Evolutionary conservation across 2,329 filamentous ascomycete genomes (phyloP).

Genomic region (Xylariaceae sp.): DNA sequence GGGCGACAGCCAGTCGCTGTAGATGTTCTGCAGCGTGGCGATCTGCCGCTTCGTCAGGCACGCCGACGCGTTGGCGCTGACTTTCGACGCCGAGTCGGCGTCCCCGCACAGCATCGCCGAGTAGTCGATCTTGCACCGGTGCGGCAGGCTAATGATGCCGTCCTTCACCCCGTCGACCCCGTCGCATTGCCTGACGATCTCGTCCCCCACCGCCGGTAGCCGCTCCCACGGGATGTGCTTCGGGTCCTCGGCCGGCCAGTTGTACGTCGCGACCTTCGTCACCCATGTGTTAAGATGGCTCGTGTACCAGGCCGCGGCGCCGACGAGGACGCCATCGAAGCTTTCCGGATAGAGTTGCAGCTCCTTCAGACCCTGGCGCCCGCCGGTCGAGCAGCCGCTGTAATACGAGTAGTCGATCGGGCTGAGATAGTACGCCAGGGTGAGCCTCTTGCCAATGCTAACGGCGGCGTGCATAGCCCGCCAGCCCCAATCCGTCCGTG

Average conservation of each 20-base stretch:
- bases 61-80: slow-evolving; percentile 31
- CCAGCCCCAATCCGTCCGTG: slow-evolving; percentile 42
- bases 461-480: slow-evolving; percentile 52
- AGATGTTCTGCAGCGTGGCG: slow-evolving; percentile 37
- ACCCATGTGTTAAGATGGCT: slow-evolving; percentile 48
- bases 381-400: slow-evolving; percentile 61
- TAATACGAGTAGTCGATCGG: slow-evolving; percentile 53
- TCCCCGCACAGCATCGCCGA: slow-evolving; percentile 43
- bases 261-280: slow-evolving; percentile 49
- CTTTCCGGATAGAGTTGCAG: slow-evolving; percentile 55
- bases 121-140: slow-evolving; percentile 49
- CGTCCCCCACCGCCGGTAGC: slow-evolving; percentile 42
- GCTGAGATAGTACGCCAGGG: slow-evolving; percentile 50
- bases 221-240: slow-evolving; percentile 52
- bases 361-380: slow-evolving; percentile 58
- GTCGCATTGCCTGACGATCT: slow-evolving; percentile 55
- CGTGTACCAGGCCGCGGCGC: slow-evolving; percentile 54
- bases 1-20: slow-evolving; percentile 32
- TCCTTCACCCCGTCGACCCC: slow-evolving; percentile 51
- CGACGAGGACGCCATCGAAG: slow-evolving; percentile 60
- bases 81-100: too few relatives aligned
- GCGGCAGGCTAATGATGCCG: slow-evolving; percentile 51
- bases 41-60: slow-evolving; percentile 50
- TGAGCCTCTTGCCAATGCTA: slow-evolving; percentile 49
- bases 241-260: slow-evolving; percentile 47